These are phyloP conservation scores for Isoetes taiwanensis DNA, from an alignment of 75 land plant genomes.

Conservation along the genomic window DNA sequence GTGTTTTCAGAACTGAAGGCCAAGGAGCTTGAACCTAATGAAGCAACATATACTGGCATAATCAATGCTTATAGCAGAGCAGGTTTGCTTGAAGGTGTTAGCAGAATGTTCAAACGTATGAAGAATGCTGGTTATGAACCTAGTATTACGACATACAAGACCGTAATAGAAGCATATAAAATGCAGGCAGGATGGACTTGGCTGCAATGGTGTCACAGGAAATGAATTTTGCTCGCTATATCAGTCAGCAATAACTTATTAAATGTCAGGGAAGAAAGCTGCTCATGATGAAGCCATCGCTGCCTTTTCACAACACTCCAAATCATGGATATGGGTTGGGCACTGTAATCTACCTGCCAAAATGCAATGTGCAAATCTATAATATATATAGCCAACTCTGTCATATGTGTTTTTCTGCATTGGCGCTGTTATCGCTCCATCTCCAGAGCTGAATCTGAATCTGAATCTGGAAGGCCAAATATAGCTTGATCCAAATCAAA, in stretches of 20 bases:
- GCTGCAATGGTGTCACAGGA: conserved; percentile 59
- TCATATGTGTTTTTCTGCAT: too few relatives aligned
- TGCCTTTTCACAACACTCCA: too few relatives aligned
- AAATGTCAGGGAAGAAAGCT: too few relatives aligned
- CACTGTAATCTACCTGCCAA: too few relatives aligned
- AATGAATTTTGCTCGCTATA: conserved; percentile 33
- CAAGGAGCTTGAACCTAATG: conserved; percentile 43
- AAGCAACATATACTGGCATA: conserved; percentile 52
- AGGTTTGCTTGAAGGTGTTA: conserved; percentile 63
- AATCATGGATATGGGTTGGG: too few relatives aligned
- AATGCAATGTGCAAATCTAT: too few relatives aligned
- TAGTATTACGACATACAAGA: conserved; percentile 40
- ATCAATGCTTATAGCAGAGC: conserved; percentile 67
- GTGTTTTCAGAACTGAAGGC: conserved; percentile 54
- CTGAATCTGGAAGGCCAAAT: background rate
- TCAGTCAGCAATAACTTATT: conserved; percentile 9
- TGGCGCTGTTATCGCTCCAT: too few relatives aligned
- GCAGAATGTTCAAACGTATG: conserved; percentile 43
- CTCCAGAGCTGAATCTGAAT: background rate
- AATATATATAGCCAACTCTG: too few relatives aligned
- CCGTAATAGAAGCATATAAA: conserved; percentile 46
- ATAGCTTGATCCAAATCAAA: background rate
- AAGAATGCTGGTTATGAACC: conserved; percentile 49
- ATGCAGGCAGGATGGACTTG: conserved; percentile 51
- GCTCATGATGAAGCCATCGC: too few relatives aligned